Percentiles rank a stretch among this genome's conserved stretches.
Evolutionary conservation across 257 asterid species (phyloP).

Genomic region (Gentiana straminea): DNA sequence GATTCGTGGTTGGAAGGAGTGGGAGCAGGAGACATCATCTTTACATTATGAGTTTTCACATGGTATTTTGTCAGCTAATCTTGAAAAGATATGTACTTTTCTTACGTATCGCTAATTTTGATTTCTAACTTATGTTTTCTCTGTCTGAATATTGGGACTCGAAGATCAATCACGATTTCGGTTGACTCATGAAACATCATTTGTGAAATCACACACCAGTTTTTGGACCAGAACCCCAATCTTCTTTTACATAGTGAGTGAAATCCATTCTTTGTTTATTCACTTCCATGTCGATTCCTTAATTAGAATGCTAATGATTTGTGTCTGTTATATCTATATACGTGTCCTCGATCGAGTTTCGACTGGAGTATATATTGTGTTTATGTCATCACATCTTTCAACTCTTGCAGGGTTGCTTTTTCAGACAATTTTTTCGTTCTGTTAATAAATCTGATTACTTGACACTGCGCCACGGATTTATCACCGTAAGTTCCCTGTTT

Average conservation of each 20-base stretch:
- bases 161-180: slow-evolving; percentile 94
- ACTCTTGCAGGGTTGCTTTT: slow-evolving; percentile 75
- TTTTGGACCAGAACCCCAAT: slow-evolving; percentile 82
- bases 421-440: slow-evolving; percentile 76
- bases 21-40: slow-evolving; percentile 83
- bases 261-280: slow-evolving; percentile 16
- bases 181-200: slow-evolving; percentile 88
- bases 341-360: too few species aligned
- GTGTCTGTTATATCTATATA: slow-evolving; percentile 46
- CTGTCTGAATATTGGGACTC: slow-evolving; percentile 6
- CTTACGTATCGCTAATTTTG: not conserved
- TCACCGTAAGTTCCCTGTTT: slow-evolving; percentile 41
- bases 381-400: too few species aligned
- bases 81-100: not conserved
- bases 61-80: slow-evolving; percentile 30
- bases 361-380: too few species aligned
- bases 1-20: slow-evolving; percentile 91
- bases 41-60: slow-evolving; percentile 67
- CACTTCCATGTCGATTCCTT: slow-evolving; percentile 19
- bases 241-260: slow-evolving; percentile 78
- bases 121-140: slow-evolving; percentile 1
- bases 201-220: slow-evolving; percentile 87
- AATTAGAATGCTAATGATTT: slow-evolving; percentile 75
- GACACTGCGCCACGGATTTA: slow-evolving; percentile 91
- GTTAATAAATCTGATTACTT: slow-evolving; percentile 86